Percentiles rank a stretch among this genome's conserved stretches.
Evolutionary conservation across 2,329 filamentous ascomycete species (phyloP).

Genomic region (Venturia oleaginea): DNA sequence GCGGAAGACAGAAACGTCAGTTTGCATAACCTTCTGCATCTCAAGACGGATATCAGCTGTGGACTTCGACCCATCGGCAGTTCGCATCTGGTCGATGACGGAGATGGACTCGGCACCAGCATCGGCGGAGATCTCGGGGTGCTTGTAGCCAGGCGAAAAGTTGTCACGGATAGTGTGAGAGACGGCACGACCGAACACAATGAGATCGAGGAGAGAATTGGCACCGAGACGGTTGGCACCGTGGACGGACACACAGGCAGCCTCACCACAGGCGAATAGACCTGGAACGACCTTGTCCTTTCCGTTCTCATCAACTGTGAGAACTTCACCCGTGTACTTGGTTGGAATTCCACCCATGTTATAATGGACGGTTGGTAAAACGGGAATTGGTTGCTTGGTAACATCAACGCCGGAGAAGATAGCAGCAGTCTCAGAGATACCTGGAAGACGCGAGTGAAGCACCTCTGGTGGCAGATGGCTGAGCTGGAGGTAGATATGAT

Average conservation of each 20-base stretch:
- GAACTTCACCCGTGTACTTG: constrained; percentile 91
- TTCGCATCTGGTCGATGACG: constrained; percentile 78
- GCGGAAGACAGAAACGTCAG: constrained; percentile 92
- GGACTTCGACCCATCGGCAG: constrained; percentile 71
- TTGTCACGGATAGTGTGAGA: constrained; percentile 96
- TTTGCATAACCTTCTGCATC: constrained; percentile 99
- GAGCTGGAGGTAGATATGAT: constrained; percentile 97
- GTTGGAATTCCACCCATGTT: constrained; percentile 99
- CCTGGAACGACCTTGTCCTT: constrained; percentile 90
- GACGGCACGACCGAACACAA: constrained; percentile 95
- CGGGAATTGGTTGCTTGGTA: constrained; percentile 91
- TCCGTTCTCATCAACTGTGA: constrained; percentile 77
- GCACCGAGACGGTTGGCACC: constrained; percentile 95
- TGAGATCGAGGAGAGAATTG: constrained; percentile 94
- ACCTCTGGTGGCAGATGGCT: constrained; percentile 89
- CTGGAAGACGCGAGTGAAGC: constrained; percentile 89
- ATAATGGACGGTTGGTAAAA: constrained; percentile 95
- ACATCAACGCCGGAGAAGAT: constrained; percentile 98
- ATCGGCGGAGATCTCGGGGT: constrained; percentile 72
- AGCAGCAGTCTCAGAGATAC: constrained; percentile 96
- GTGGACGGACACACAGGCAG: constrained; percentile 95
- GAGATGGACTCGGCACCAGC: constrained; percentile 81
- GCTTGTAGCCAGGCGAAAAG: constrained; percentile 72
- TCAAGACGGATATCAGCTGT: constrained; percentile 80
- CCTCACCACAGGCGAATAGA: constrained; percentile 93